Evolutionary conservation across 495 filamentous ascomycete species (phyloP), one percentile per base, ranked within the genome.

Genomic region (Cudoniella acicularis): DNA sequence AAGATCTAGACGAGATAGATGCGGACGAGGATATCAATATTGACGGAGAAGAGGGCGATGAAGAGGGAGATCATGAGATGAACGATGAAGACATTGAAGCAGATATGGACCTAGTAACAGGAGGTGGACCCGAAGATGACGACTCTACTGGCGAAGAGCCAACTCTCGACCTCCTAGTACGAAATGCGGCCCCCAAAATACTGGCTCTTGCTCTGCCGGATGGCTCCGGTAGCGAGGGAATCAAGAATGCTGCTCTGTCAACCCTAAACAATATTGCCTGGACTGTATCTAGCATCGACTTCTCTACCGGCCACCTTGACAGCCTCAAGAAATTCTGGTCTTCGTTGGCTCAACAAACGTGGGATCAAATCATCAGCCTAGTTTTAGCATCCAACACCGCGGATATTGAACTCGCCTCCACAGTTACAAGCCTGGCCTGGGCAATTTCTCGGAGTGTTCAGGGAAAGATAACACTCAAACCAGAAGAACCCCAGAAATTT

Each of bases 211-310:
- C 70, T 51, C 66, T 60, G 22, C 58, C 57, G 30, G 27, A 59
- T 59, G 30, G 56, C 57, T n/a, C 61, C 52, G 25, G 65, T 62
- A 27, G 60, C 67, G 10, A 62, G 59, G 10, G 69, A 47, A 43
- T 82, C 46, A 77, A 74, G 42, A 68, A 57, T 6, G 72, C 76
- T 45, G 77, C 82, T 8, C 58, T 86, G 6, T 73, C 73, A 13
- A 74, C 79, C 9, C 70, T 87, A 24, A 83, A 81, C 67, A 87
- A 86, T 63, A 82, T 87, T 53, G 69, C 83, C 16, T 86, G 83
- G 83, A 79, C 82, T 16, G 67, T 82, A 11, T 75, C 76, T 13
- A 73, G 72, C 53, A 67, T 82, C 49, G 75, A 81, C 40, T 78
- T 80, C 43, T 66, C 71, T 9, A 54, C 55, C 9, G 56, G 54